Evolutionary conservation across 2,329 filamentous ascomycete genomes (phyloP), one percentile per base, ranked within the genome.

Genomic region (Xylariaceae sp.): DNA sequence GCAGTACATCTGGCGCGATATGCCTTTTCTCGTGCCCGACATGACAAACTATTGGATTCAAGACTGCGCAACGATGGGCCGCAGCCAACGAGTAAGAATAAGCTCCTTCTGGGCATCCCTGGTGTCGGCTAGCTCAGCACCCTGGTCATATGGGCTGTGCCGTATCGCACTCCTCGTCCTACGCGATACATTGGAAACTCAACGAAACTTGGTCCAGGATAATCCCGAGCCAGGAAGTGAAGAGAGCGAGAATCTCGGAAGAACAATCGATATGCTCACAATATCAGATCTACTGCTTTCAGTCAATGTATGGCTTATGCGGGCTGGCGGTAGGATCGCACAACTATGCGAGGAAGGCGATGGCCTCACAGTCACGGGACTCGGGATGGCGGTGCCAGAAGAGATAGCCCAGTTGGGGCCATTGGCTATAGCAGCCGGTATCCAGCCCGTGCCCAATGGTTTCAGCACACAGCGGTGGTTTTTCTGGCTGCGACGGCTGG

Each of bases 281-380:
- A 59, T 65, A 18, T 60, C 65, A 2, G 65, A 66, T 55, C 39
- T 66, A 53, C 35, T 66, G 30, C 65, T 37, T 8, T 53, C 62
- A 0, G 62, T 56, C 39, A 61, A 64, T 42, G 58, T 62, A 17
- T 66, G 65, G 65, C 57, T 66, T 17, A 42, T 55, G 57, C 52
- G 58, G n/a, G 65, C 65, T 2, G 65, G 65, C 3, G 52, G 58
- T 15, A 53, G 63, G 23, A 65, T 66, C 51, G 55, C 58, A 30
- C 63, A 66, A 45, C 60, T 66, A n/a, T 66, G 65, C 50, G 63
- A 65, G 53, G 60, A 56, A 9, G 65, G 65, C n/a, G 63, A 66
- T 23, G 42, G 53, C 18, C 55, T 55, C 52, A 42, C 55, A 18
- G 52, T 50, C 0, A 34, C 55, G 0, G 42, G 50, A 4, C 49